These are phyloP conservation scores for Diddensiella caesifluorescens DNA, from an alignment of 805 yeast genomes.

Conservation along the genomic window DNA sequence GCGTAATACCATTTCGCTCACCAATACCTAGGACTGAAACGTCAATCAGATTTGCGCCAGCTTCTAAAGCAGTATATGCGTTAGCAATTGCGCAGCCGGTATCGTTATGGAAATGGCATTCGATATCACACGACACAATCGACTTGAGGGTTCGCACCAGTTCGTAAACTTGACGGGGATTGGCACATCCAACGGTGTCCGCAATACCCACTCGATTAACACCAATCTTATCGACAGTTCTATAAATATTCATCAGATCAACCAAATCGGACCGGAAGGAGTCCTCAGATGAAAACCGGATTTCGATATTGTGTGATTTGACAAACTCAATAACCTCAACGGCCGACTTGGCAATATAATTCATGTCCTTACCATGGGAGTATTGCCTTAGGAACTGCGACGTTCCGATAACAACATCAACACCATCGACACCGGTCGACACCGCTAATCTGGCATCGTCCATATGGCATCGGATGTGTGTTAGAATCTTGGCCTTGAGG, in stretches of 20 bases:
- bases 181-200: slow-evolving; percentile 98
- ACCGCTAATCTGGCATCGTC: slow-evolving; percentile 97
- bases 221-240: slow-evolving; percentile 95
- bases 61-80: slow-evolving; percentile 97
- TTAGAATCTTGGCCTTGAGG: slow-evolving; percentile 87
- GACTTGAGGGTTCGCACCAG: slow-evolving; percentile 87
- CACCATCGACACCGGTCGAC: slow-evolving; percentile 98
- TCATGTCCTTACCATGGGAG: slow-evolving; percentile 98
- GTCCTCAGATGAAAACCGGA: slow-evolving; percentile 95
- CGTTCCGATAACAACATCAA: slow-evolving; percentile 96
- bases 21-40: slow-evolving; percentile 97
- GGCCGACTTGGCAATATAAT: slow-evolving; percentile 92
- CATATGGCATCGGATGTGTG: slow-evolving; percentile 98
- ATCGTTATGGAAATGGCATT: slow-evolving; percentile 98
- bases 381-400: slow-evolving; percentile 90
- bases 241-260: slow-evolving; percentile 89
- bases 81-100: slow-evolving; percentile 99
- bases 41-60: slow-evolving; percentile 92
- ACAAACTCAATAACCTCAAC: slow-evolving; percentile 96
- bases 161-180: slow-evolving; percentile 98
- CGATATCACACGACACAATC: slow-evolving; percentile 94
- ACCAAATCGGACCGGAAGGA: slow-evolving; percentile 96
- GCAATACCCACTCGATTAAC: slow-evolving; percentile 99
- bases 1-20: slow-evolving; percentile 97
- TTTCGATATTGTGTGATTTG: slow-evolving; percentile 94